Conservation (phyloP, 2,329 filamentous ascomycete genomes). For the Fonsecaea monophora region DNA sequence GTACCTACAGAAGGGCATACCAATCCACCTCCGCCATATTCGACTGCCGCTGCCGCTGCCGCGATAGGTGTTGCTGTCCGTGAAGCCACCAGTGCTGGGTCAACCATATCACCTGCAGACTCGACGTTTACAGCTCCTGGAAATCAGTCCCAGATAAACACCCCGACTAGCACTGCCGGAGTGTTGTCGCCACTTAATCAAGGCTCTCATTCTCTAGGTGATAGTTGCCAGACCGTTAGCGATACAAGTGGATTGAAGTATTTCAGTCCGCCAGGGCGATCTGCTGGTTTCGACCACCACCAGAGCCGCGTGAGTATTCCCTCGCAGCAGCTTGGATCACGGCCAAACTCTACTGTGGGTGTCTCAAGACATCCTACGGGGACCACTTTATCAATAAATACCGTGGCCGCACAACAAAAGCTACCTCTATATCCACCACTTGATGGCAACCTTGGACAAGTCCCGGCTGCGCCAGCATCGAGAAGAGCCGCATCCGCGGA, state of each 20-base stretch:
- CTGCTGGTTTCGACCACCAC: slow-evolving; percentile 18
- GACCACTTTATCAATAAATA: slow-evolving; percentile 29
- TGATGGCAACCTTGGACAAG: slow-evolving; percentile 6
- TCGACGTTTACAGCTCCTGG: slow-evolving; percentile 29
- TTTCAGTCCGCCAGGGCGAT: slow-evolving; percentile 10
- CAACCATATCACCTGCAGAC: slow-evolving; percentile 30
- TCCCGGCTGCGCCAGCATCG: slow-evolving; percentile 47
- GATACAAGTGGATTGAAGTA: slow-evolving; percentile 6
- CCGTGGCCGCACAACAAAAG: slow-evolving; percentile 25
- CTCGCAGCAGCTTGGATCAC: slow-evolving; percentile 18
- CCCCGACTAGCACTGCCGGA: slow-evolving; percentile 33
- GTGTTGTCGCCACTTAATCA: slow-evolving; percentile 26
- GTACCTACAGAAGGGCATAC: slow-evolving; percentile 29
- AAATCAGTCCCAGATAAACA: slow-evolving; percentile 25
- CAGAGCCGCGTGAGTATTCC: slow-evolving; percentile 15
- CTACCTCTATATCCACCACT: slow-evolving; percentile 8
- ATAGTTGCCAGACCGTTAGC: slow-evolving; percentile 10
- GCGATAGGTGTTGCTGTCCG: slow-evolving; percentile 13
- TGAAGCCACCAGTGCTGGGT: slow-evolving; percentile 28
- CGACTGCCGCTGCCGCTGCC: slow-evolving; percentile 23
- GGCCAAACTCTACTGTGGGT: slow-evolving; percentile 18
- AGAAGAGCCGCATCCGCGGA: slow-evolving; percentile 55
- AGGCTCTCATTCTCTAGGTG: slow-evolving; percentile 12
- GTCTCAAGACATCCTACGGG: slow-evolving; percentile 19
- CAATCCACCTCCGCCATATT: slow-evolving; percentile 39